Evolutionary conservation across 2,329 filamentous ascomycete genomes (phyloP).

Genomic region (Drechslerella coelobrocha): DNA sequence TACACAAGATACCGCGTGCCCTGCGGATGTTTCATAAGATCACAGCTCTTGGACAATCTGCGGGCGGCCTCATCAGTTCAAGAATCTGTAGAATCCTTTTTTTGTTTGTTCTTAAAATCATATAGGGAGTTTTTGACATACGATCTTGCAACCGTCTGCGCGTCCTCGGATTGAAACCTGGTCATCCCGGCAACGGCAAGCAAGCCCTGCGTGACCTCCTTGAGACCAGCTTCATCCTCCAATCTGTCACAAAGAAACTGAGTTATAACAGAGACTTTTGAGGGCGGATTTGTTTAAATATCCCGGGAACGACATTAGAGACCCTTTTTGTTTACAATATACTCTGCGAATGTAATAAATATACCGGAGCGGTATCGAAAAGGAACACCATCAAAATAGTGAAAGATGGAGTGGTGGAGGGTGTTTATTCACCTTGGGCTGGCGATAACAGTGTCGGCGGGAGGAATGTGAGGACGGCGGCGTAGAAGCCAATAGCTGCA

Average conservation of each 20-base stretch:
- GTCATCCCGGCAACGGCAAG: constrained; percentile 67
- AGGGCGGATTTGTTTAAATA: constrained; percentile 15
- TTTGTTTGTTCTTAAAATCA: no score
- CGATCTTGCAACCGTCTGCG: constrained; percentile 59
- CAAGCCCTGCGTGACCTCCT: constrained; percentile 67
- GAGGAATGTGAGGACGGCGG: constrained; percentile 42
- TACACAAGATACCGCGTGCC: constrained; percentile 71
- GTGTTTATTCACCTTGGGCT: constrained; percentile 59
- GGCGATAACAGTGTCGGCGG: constrained; percentile 35
- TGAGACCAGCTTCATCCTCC: constrained; percentile 62
- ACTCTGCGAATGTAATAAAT: neutral
- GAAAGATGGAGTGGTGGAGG: constrained; percentile 59
- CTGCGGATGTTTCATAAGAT: constrained; percentile 68
- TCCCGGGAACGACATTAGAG: constrained; percentile 36
- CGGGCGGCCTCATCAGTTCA: constrained; percentile 17
- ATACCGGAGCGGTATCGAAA: constrained; percentile 9
- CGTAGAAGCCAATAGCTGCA: constrained; percentile 49
- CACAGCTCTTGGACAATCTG: constrained; percentile 62
- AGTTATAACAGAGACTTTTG: constrained; percentile 68
- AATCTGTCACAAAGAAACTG: constrained; percentile 71
- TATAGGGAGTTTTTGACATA: constrained; percentile 52
- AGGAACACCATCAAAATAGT: neutral
- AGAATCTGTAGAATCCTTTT: no score
- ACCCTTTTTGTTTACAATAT: neutral
- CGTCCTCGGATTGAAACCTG: constrained; percentile 67